phyloP scores from a whole-genome alignment of 768 basidiomycete species.

The Crepidotus variabilis region DNA sequence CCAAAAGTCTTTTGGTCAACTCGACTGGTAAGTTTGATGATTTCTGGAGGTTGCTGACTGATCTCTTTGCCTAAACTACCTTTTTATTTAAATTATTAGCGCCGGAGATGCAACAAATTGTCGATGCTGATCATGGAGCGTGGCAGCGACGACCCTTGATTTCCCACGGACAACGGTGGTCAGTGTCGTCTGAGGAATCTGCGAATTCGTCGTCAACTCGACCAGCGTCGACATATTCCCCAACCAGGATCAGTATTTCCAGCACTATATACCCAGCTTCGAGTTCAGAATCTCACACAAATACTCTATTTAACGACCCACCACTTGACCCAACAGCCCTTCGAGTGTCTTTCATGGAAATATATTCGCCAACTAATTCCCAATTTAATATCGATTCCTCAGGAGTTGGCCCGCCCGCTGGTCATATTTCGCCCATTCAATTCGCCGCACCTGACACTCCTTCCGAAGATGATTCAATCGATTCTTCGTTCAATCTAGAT shows the following conservation, averaged over 20 bases:
- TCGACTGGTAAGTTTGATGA: not conserved
- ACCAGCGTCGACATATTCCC: constrained; percentile 26
- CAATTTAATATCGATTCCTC: constrained; percentile 9
- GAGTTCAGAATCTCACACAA: constrained; percentile 22
- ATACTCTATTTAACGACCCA: constrained; percentile 26
- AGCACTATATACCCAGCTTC: constrained; percentile 36
- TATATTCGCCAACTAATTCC: constrained; percentile 22
- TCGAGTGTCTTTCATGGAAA: constrained; percentile 32
- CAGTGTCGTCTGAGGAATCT: constrained; percentile 22
- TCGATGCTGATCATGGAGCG: constrained; percentile 5
- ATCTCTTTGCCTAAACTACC: not conserved
- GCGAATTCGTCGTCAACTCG: constrained; percentile 20
- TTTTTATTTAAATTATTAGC: not conserved
- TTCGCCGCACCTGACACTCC: constrained; percentile 4
- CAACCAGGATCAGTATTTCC: constrained; percentile 39
- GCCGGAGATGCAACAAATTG: not conserved
- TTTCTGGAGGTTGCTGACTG: not conserved
- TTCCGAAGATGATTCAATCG: not conserved
- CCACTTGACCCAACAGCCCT: constrained; percentile 17
- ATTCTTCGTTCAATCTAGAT: not conserved
- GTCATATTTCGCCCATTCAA: constrained; percentile 15
- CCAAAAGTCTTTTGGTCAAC: not conserved
- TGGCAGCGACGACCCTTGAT: constrained; percentile 28
- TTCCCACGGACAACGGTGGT: constrained; percentile 29
- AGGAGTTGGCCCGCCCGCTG: constrained; percentile 1